Evolutionary conservation across 345 rosid species (phyloP), one percentile per base, ranked within the genome.

Genomic region (Gossypium herbaceum): DNA sequence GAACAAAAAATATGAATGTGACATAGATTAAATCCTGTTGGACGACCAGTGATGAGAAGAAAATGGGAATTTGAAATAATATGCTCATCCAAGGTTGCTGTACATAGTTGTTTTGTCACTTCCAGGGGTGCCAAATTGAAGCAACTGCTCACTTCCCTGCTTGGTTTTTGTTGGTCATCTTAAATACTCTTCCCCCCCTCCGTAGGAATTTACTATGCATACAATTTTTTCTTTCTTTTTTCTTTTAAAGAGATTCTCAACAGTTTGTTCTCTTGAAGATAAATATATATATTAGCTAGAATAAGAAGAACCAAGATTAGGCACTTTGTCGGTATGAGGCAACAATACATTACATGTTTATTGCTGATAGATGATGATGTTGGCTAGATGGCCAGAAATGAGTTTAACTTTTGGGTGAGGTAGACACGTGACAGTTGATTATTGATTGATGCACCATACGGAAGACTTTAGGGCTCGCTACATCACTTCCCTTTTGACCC

Each of bases 121-220:
- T 72, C 24, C 61, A 45, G 17, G 12, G 56, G 72, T 70, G 73
- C 73, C 48, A 52, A 52, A 5, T 29, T 34, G 73, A 70, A 70
- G 61, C 73, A 27, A 12, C 64, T 27, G 61, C 47, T 51, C 27
- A 70, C 10, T 70, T 52, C 60, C 60, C 47, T 17, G 60, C 27
- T 70, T 52, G 61, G 73, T 70, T 59, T 67, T 68, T 70, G 17
- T 29, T 54, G 73, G 48, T 70, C 61, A 39, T 55, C 73, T 52
- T n/a, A 10, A 64, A n/a, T 10, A 1, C 50, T 64, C 50, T 64
- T 60, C 12, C 16, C 47, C 22, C 9, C 47, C 2, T 11, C 34
- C 10, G 1, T 52, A 41, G 25, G 47, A 70, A 29, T 29, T n/a
- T n/a, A 47, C 17, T 69, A 52, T 54, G 73, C 61, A n/a, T 70